phyloP scores from a whole-genome alignment of 1,284 basidiomycete genomes.

The Malassezia restricta region DNA sequence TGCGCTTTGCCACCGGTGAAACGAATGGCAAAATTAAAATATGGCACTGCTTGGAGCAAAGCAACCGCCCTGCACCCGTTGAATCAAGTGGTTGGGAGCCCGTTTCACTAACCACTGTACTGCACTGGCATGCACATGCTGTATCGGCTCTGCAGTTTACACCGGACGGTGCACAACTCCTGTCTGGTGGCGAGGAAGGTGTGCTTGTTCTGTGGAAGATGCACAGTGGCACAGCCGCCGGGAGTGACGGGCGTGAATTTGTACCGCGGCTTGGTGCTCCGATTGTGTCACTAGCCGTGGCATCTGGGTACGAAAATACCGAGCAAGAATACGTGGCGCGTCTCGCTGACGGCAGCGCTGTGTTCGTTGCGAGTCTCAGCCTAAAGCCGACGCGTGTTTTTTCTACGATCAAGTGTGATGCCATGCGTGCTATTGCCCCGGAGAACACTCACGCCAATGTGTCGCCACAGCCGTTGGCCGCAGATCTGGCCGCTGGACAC shows the following conservation, averaged over 20 bases:
- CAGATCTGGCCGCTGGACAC: conserved; percentile 31
- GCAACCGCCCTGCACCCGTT: conserved; percentile 52
- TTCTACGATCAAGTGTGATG: conserved; percentile 59
- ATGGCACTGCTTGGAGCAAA: conserved; percentile 67
- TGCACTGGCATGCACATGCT: conserved; percentile 96
- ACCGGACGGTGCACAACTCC: conserved; percentile 74
- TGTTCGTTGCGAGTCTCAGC: conserved; percentile 63
- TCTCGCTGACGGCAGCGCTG: conserved; percentile 68
- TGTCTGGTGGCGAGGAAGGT: conserved; percentile 90
- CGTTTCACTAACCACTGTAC: conserved; percentile 60
- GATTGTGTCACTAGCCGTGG: conserved; percentile 54
- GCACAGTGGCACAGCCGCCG: conserved; percentile 49
- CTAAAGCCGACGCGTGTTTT: conserved; percentile 65
- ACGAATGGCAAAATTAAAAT: conserved; percentile 68
- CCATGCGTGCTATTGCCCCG: conserved; percentile 22
- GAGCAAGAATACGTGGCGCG: conserved; percentile 80
- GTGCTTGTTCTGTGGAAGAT: conserved; percentile 79
- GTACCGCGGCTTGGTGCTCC: conserved; percentile 83
- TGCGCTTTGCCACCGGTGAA: conserved; percentile 81
- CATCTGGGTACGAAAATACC: conserved; percentile 50
- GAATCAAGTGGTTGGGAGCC: conserved; percentile 29
- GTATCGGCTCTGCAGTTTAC: conserved; percentile 83
- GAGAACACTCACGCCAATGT: not conserved
- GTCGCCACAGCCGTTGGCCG: conserved; percentile 26
- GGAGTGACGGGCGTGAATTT: conserved; percentile 49